Percentiles rank a stretch among this genome's conserved stretches.
Evolutionary conservation across 352 stramenopile species (phyloP).

Genomic region (Saprolegnia parasitica): DNA sequence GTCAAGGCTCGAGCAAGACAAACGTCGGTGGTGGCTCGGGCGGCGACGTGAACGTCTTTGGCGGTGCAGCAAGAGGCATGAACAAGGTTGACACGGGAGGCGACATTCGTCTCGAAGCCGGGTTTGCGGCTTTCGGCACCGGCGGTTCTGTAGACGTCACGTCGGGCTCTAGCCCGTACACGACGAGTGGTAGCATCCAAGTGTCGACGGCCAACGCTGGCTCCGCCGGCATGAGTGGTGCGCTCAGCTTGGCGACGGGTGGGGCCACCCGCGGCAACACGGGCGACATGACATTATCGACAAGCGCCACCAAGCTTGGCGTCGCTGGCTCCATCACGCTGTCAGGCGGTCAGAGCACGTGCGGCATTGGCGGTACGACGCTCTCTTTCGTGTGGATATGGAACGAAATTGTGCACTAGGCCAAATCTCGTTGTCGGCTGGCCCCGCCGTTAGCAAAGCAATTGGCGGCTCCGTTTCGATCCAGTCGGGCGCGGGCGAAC

Average conservation of each 20-base stretch:
- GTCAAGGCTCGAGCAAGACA: slow-evolving; percentile 55
- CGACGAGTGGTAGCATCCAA: slow-evolving; percentile 49
- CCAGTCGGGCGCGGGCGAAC: neutral
- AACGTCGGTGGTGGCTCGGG: slow-evolving; percentile 80
- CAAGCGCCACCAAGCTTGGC: neutral
- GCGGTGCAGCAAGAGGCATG: slow-evolving; percentile 74
- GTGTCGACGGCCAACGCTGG: slow-evolving; percentile 54
- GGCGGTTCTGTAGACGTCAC: slow-evolving; percentile 49
- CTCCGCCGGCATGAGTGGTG: slow-evolving; percentile 48
- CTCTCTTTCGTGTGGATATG: neutral
- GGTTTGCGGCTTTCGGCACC: slow-evolving; percentile 50
- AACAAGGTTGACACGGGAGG: slow-evolving; percentile 63
- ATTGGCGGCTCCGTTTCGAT: slow-evolving; percentile 17
- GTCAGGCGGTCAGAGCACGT: neutral
- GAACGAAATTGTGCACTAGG: neutral
- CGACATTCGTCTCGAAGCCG: slow-evolving; percentile 60
- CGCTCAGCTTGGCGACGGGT: slow-evolving; percentile 35
- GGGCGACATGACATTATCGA: slow-evolving; percentile 9
- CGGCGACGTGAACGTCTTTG: slow-evolving; percentile 78
- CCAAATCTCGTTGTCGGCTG: slow-evolving; percentile 4
- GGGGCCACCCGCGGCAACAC: slow-evolving; percentile 1
- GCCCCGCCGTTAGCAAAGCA: neutral
- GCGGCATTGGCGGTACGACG: neutral
- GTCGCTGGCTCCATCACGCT: slow-evolving; percentile 2
- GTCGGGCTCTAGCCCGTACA: slow-evolving; percentile 49